Conservation (phyloP, 805 yeast genomes). For the Lipomyces sp. region DNA sequence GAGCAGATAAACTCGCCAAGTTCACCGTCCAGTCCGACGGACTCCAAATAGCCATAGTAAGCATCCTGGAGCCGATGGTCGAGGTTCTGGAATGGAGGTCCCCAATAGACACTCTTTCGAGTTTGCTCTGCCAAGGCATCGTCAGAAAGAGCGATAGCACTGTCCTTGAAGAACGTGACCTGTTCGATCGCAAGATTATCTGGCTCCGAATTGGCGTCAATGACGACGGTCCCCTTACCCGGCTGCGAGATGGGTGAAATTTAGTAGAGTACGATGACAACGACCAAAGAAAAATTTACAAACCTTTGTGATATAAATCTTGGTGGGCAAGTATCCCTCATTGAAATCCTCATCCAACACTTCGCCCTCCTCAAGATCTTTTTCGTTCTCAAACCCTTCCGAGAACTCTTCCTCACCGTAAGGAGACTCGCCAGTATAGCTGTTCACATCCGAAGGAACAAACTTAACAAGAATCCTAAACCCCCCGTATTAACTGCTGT, state of each 20-base stretch:
- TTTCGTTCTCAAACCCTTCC: slow-evolving; percentile 13
- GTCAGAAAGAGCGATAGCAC: slow-evolving; percentile 19
- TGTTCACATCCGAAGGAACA: slow-evolving; percentile 30
- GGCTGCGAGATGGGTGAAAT: not conserved
- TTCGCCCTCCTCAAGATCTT: slow-evolving; percentile 22
- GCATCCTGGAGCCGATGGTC: slow-evolving; percentile 29
- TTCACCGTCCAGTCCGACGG: slow-evolving; percentile 23
- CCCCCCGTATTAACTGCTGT: not conserved
- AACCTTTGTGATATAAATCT: slow-evolving; percentile 24
- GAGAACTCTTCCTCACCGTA: slow-evolving; percentile 7
- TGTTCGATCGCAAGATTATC: slow-evolving; percentile 19
- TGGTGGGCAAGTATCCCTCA: slow-evolving; percentile 20
- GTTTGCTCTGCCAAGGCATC: slow-evolving; percentile 12
- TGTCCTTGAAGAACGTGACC: slow-evolving; percentile 22
- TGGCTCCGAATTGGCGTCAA: slow-evolving; percentile 17
- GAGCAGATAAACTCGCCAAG: slow-evolving; percentile 21
- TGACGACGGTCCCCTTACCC: slow-evolving; percentile 22
- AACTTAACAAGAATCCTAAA: slow-evolving; percentile 22
- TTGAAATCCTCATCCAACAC: slow-evolving; percentile 13
- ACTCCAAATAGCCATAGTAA: slow-evolving; percentile 20
- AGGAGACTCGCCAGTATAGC: slow-evolving; percentile 2
- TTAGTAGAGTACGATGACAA: not conserved
- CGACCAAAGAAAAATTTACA: not conserved
- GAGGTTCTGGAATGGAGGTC: slow-evolving; percentile 32
- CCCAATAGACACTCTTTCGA: slow-evolving; percentile 29